Base-by-base conservation (phyloP, 2,329 filamentous ascomycete genomes). In the Parafenestella ontariensis region DNA sequence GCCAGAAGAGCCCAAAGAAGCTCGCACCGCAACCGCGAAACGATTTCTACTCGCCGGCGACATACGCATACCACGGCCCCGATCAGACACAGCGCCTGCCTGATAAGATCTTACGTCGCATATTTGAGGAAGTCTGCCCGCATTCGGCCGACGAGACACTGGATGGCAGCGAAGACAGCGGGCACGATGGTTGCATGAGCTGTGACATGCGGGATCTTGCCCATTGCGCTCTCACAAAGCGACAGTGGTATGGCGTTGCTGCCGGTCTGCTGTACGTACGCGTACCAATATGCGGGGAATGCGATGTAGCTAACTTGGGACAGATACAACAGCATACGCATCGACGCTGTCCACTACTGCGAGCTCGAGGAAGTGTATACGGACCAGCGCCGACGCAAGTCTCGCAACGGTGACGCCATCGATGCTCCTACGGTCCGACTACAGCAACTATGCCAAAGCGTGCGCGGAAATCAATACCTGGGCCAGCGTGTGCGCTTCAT, bases 301-400 rank as follows among this genome's bases (percentile, higher is more conserved):
- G 23, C 29, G 51, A 4, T 29, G 34, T 42, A 26, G 33, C 58
- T 59, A 49, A 64, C 55, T 50, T 31, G 31, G 44, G 17, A 49
- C 56, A 96, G 91, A 63, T 96, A 96, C 75, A 88, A 89, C 68
- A 93, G 92, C 79, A 88, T 98, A 62, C 90, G 93, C 55, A 95
- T 98, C 73, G 94, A 98, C 73, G 86, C 90, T 17, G 93, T 97
- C 28, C 94, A 98, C 77, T 97, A 96, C 78, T 98, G 94, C 80
- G 87, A 90, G 61, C 89, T 90, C 66, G 94, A 98, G 76, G 88
- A 90, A 54, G 81, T 89, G 65, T 85, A 96, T 31, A 86, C 90
- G 48, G 91, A 94, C 65, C 87, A 85, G 74, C 89, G 93, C 59
- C 59, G 64, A 40, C 74, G 72, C 52, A 76, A 74, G 60, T 74